These are phyloP conservation scores for Irpex lacteus DNA, from an alignment of 1,284 basidiomycete species.

Conservation along the genomic window DNA sequence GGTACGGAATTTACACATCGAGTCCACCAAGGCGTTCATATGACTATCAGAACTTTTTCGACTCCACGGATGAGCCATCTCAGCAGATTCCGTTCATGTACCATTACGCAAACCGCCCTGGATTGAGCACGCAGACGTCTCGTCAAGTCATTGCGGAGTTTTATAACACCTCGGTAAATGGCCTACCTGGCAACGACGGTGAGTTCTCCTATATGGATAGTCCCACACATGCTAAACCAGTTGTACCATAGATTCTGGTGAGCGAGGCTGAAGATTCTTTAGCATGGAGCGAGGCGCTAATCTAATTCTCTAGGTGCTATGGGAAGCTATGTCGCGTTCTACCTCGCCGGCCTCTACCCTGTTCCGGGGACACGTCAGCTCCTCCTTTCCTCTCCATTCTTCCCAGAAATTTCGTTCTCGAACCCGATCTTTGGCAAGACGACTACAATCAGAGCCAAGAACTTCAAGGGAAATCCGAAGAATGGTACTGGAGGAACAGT, in stretches of 20 bases:
- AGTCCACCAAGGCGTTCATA: neutral
- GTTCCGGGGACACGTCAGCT: constrained; percentile 58
- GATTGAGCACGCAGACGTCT: constrained; percentile 53
- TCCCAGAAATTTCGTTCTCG: constrained; percentile 55
- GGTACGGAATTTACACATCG: constrained; percentile 19
- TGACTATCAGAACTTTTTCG: constrained; percentile 42
- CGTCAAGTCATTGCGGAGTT: constrained; percentile 50
- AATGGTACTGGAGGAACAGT: constrained; percentile 50
- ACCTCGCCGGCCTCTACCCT: constrained; percentile 59
- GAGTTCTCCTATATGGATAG: constrained; percentile 8
- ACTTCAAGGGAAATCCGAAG: constrained; percentile 50
- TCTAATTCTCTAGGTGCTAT: constrained; percentile 49
- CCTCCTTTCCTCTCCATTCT: constrained; percentile 61
- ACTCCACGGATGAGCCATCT: constrained; percentile 58
- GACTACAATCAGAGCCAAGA: constrained; percentile 50
- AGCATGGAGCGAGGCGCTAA: constrained; percentile 1
- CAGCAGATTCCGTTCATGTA: constrained; percentile 66
- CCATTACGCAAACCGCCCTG: constrained; percentile 58
- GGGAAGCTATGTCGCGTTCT: constrained; percentile 65
- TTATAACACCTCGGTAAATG: constrained; percentile 53
- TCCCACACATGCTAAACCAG: constrained; percentile 14
- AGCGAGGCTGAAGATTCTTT: neutral
- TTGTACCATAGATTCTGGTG: constrained; percentile 9
- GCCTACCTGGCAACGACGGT: constrained; percentile 64
- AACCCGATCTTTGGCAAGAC: constrained; percentile 56